These are phyloP conservation scores for Ogataea polymorpha DNA, from an alignment of 805 yeast species.

Conservation along the genomic window DNA sequence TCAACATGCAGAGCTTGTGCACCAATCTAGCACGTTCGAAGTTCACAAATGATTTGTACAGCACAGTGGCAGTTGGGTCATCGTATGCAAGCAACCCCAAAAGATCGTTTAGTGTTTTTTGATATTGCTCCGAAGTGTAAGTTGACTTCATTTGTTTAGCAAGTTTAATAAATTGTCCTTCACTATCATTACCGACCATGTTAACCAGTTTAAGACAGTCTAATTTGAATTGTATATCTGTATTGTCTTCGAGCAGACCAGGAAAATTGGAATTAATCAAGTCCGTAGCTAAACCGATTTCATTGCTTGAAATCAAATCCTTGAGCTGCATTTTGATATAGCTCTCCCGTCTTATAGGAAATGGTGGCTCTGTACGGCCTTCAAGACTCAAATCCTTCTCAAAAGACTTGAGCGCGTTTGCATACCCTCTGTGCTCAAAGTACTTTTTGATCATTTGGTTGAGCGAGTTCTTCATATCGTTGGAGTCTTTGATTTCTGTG, in stretches of 20 bases:
- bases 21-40: constrained; percentile 38
- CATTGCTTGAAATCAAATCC: constrained; percentile 38
- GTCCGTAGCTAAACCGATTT: constrained; percentile 42
- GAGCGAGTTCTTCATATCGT: constrained; percentile 17
- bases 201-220: constrained; percentile 42
- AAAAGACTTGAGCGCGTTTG: constrained; percentile 52
- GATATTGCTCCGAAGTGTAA: constrained; percentile 32
- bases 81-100: constrained; percentile 52
- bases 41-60: constrained; percentile 36
- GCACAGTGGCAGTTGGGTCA: constrained; percentile 39
- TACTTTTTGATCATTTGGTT: constrained; percentile 38
- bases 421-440: constrained; percentile 56
- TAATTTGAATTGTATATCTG: constrained; percentile 39
- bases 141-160: constrained; percentile 38
- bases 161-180: constrained; percentile 36
- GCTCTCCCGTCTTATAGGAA: constrained; percentile 28
- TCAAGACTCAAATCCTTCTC: constrained; percentile 39
- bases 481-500: constrained; percentile 11
- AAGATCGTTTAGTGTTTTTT: constrained; percentile 41
- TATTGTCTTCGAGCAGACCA: constrained; percentile 32
- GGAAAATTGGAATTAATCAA: constrained; percentile 40
- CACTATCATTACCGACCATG: constrained; percentile 27
- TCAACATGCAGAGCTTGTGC: constrained; percentile 41
- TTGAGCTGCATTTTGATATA: constrained; percentile 41
- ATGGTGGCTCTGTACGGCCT: constrained; percentile 33